Base-by-base conservation (phyloP, 352 stramenopile species). In the Phytophthora parvispora region DNA sequence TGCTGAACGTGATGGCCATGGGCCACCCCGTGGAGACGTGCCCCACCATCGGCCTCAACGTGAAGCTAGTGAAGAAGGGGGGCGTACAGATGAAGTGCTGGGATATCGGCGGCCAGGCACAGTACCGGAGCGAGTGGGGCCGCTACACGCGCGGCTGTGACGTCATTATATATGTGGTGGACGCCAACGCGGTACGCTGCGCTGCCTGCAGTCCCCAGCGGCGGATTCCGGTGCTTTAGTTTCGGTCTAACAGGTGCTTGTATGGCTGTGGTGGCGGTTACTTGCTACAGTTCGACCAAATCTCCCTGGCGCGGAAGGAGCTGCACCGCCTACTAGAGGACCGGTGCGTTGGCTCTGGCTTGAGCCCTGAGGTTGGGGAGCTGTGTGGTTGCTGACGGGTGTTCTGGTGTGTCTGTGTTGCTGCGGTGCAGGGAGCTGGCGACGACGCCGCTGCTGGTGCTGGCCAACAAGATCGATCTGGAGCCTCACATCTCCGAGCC, bases 381-480 rank as follows among this genome's bases (percentile, higher is more conserved):
- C 10, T 36, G 31, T 36, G 31, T 36, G 31, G 31, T 10, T 36
- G 31, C 31, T 36, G 31, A 36, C 31, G 6, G 31, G 31, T 36
- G 20, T 25, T 62, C 13, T 6, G 31, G 18, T 51, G 55, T 61
- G 12, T 29, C 62, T 9, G 45, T 53, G 15, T 36, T 49, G 20
- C 16, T 51, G 32, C 6, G 71, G 24, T 58, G 45, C 59, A 93
- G 88, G 59, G 86, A 95, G 63, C 78, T 95, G 29, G 89, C 89
- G 60, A 98, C 89, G 24, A 99, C 96, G 61, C 97, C 97, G 16
- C 70, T 99, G 65, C 80, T 99, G 22, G 94, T 99, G 54, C 83
- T 99, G 64, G 97, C 97, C n/a, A 99, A 99, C 88, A 99, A 99
- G 81, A 99, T 99, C 73, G 97, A 99, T 87, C 87, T 99, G 73